phyloP scores from a whole-genome alignment of 1,139 yeast genomes.

The Kodamaea ohmeri region DNA sequence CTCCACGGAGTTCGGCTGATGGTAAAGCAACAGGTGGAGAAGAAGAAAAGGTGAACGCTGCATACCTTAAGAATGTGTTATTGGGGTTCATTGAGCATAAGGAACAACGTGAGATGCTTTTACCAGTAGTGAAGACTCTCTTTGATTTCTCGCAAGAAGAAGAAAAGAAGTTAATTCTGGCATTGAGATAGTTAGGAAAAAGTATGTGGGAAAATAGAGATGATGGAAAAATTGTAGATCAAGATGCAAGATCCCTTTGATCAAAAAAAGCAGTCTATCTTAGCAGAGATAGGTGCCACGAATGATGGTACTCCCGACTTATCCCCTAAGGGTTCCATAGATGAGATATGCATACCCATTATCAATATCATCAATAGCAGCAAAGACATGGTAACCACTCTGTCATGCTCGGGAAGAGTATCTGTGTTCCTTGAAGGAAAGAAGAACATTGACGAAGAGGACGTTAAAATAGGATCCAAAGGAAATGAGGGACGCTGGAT shows the following conservation, averaged over 20 bases:
- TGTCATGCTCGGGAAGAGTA: constrained; percentile 85
- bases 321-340: constrained; percentile 85
- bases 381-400: constrained; percentile 74
- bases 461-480: constrained; percentile 67
- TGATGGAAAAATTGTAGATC: constrained; percentile 2
- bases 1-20: constrained; percentile 9
- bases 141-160: constrained; percentile 68
- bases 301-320: constrained; percentile 53
- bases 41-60: constrained; percentile 40
- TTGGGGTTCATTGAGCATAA: constrained; percentile 86
- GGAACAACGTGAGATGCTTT: constrained; percentile 80
- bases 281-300: constrained; percentile 51
- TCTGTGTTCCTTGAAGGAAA: constrained; percentile 76
- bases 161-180: constrained; percentile 63
- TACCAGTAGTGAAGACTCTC: constrained; percentile 81
- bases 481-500: constrained; percentile 85
- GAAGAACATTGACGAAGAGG: constrained; percentile 22
- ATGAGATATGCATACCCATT: constrained; percentile 66
- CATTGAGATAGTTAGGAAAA: constrained; percentile 41
- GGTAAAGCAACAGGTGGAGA: constrained; percentile 4
- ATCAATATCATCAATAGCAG: constrained; percentile 63
- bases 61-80: constrained; percentile 83
- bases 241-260: constrained; percentile 55
- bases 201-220: background rate
- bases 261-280: constrained; percentile 62